Evolutionary conservation across 176 grass and related monocot genomes (phyloP).

Genomic region (Tillandsia leiboldiana): DNA sequence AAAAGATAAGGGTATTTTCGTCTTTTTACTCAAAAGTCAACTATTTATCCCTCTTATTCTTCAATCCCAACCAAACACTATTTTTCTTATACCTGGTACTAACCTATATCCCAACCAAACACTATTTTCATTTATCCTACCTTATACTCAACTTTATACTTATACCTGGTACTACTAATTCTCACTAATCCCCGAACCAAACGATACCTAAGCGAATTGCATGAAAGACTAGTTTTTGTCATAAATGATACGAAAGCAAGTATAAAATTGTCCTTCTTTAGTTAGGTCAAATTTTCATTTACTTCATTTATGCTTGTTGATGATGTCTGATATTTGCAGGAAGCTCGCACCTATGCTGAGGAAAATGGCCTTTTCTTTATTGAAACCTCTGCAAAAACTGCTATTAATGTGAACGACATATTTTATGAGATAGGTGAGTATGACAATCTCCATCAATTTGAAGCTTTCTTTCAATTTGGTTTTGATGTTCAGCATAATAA

Average conservation of each 20-base stretch:
- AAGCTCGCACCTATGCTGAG: slow-evolving; percentile 69
- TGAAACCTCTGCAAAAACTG: slow-evolving; percentile 93
- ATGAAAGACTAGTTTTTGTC: not conserved
- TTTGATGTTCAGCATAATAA: no score
- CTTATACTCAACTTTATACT: no score
- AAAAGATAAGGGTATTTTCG: no score
- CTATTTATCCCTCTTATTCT: no score
- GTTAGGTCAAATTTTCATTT: not conserved
- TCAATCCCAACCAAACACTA: no score
- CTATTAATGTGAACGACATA: slow-evolving; percentile 82
- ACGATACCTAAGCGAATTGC: not conserved
- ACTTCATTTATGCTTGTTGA: not conserved
- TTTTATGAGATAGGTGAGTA: slow-evolving; percentile 85
- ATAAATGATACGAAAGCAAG: not conserved
- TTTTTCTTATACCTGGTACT: no score
- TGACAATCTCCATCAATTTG: not conserved
- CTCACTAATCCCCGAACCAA: no score
- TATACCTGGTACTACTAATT: no score
- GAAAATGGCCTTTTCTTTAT: slow-evolving; percentile 92
- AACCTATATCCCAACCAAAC: no score
- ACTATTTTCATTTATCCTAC: no score
- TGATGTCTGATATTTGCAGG: slow-evolving; percentile 33
- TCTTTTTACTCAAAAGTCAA: no score
- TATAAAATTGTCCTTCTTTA: not conserved
- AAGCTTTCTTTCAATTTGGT: no score